These are phyloP conservation scores for Collybia sordida DNA, from an alignment of 768 basidiomycete genomes.

Conservation along the genomic window DNA sequence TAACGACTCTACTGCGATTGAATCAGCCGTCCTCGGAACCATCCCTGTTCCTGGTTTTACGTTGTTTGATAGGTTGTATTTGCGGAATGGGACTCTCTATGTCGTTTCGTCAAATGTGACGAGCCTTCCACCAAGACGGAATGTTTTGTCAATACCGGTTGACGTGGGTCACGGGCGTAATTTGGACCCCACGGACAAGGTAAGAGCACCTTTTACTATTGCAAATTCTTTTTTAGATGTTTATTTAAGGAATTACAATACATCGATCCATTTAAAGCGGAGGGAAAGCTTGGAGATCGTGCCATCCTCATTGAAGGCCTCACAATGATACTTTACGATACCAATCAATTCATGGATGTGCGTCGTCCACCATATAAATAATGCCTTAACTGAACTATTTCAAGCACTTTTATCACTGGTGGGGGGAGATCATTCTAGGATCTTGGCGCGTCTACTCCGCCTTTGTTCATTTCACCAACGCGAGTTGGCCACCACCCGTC, in stretches of 20 bases:
- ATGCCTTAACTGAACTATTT: neutral
- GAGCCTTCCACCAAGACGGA: slow-evolving; percentile 42
- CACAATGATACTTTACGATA: slow-evolving; percentile 19
- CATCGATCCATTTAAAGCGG: slow-evolving; percentile 13
- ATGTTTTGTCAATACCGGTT: slow-evolving; percentile 37
- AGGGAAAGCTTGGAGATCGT: slow-evolving; percentile 12
- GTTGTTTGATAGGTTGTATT: slow-evolving; percentile 70
- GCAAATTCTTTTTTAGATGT: neutral
- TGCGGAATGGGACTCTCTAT: slow-evolving; percentile 73
- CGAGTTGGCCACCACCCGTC: slow-evolving; percentile 2
- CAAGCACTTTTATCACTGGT: slow-evolving; percentile 26
- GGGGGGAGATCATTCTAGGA: slow-evolving; percentile 25
- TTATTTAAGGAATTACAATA: slow-evolving; percentile 16
- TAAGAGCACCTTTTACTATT: neutral
- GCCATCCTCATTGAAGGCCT: slow-evolving; percentile 15
- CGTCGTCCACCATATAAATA: neutral
- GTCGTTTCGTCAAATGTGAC: slow-evolving; percentile 47
- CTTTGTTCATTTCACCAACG: neutral
- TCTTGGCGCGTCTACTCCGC: slow-evolving; percentile 21
- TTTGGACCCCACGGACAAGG: slow-evolving; percentile 29
- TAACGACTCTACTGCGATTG: slow-evolving; percentile 8
- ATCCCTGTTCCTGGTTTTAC: slow-evolving; percentile 68
- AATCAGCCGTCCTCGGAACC: slow-evolving; percentile 27
- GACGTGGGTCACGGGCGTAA: slow-evolving; percentile 19
- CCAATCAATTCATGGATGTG: slow-evolving; percentile 22